A percentile compares a stretch with the other conserved stretches of the same genome.
phyloP scores from a whole-genome alignment of 805 yeast genomes.

The Starmerella etchellsii region DNA sequence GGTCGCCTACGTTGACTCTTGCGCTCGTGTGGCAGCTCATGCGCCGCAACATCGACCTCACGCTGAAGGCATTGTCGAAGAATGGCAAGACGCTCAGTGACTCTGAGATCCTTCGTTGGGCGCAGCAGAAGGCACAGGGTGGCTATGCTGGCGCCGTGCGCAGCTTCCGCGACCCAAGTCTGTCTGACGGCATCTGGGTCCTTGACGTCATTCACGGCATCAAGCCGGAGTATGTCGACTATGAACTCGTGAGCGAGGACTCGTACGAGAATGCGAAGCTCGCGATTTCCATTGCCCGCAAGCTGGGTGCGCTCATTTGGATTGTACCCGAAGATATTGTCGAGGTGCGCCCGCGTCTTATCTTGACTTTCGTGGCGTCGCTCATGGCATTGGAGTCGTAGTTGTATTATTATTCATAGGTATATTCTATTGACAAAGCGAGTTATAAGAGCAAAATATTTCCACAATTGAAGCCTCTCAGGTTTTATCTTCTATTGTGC shows the following conservation, averaged over 20 bases:
- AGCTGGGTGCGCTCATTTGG: conserved; percentile 95
- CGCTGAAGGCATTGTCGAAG: conserved; percentile 58
- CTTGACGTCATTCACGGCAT: conserved; percentile 84
- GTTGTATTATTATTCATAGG: too few species aligned
- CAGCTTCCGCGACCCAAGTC: conserved; percentile 70
- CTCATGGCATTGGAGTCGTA: conserved; percentile 52
- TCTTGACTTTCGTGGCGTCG: conserved; percentile 88
- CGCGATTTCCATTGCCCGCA: conserved; percentile 97
- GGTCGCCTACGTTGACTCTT: conserved; percentile 72
- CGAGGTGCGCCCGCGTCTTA: conserved; percentile 88
- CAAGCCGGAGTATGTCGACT: conserved; percentile 96
- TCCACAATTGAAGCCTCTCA: too few species aligned
- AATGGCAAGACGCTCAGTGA: conserved; percentile 71
- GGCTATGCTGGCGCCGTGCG: conserved; percentile 81
- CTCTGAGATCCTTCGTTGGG: conserved; percentile 85
- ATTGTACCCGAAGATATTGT: conserved; percentile 98
- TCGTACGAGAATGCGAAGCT: conserved; percentile 87
- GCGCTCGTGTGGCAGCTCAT: conserved; percentile 97
- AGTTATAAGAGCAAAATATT: too few species aligned
- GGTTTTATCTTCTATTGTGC: too few species aligned
- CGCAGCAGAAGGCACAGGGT: conserved; percentile 55
- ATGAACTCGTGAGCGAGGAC: conserved; percentile 81
- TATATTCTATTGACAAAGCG: too few species aligned
- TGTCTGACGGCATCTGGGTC: conserved; percentile 68
- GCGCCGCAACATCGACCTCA: conserved; percentile 86